Percentiles rank a stretch among this genome's conserved stretches.
phyloP scores from a whole-genome alignment of 2,329 filamentous ascomycete species.

The Fusarium piperis region DNA sequence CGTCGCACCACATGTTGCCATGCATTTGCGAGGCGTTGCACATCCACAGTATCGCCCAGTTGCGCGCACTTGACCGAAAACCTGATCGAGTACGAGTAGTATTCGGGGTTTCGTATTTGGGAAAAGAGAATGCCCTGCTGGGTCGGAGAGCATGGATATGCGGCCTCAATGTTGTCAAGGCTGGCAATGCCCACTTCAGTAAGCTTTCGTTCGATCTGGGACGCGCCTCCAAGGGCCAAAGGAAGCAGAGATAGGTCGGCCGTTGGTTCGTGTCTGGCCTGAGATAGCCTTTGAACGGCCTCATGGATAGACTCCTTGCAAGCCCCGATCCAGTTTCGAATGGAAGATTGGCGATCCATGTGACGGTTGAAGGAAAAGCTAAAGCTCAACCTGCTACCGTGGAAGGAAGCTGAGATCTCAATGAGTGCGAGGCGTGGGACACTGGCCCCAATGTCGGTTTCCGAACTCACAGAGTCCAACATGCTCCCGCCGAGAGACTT shows the following conservation, averaged over 20 bases:
- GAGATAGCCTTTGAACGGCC: background rate
- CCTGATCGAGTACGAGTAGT: slow-evolving; percentile 35
- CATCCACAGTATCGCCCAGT: background rate
- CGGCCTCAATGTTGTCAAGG: slow-evolving; percentile 7
- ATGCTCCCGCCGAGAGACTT: background rate
- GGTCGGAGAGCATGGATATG: slow-evolving; percentile 34
- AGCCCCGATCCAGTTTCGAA: background rate
- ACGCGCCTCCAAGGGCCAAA: background rate
- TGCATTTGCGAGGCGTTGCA: slow-evolving; percentile 13
- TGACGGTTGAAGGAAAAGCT: slow-evolving; percentile 18
- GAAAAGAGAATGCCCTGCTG: slow-evolving; percentile 37
- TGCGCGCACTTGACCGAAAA: slow-evolving; percentile 4
- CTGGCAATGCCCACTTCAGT: background rate
- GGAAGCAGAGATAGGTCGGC: slow-evolving; percentile 18
- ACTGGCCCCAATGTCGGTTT: slow-evolving; percentile 14
- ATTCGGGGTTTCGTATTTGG: slow-evolving; percentile 22
- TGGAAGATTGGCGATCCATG: background rate
- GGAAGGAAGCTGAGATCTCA: slow-evolving; percentile 25
- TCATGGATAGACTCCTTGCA: background rate
- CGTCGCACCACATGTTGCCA: slow-evolving; percentile 34
- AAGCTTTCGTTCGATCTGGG: background rate
- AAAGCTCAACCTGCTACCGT: background rate
- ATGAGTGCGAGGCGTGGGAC: slow-evolving; percentile 29
- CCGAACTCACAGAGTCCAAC: slow-evolving; percentile 5
- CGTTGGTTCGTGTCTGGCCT: background rate